Evolutionary conservation across 345 rosid species (phyloP), one percentile per base, ranked within the genome.

Genomic region (Ceriops decandra): DNA sequence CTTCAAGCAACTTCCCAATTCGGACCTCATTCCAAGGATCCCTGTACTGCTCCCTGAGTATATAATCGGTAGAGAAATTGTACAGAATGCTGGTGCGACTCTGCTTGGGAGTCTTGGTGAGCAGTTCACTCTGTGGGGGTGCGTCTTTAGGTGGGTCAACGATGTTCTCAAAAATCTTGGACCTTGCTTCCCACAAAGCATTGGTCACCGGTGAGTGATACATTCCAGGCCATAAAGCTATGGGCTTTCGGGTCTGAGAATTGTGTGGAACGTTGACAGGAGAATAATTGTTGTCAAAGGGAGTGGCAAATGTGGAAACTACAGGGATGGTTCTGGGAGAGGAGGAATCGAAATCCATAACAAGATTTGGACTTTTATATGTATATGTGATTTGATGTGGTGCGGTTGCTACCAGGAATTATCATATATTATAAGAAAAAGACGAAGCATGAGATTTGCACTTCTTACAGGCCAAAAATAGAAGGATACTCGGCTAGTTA

Each of bases 21-120:
- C 97, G 77, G 70, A 91, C 91, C 81, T 91, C 97, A 78, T 89
- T 89, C 93, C 97, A 89, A 21, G 96, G 93, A 83, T 91, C 96
- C 62, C 93, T 76, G 63, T 91, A 91, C 79, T 89, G 96, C 79
- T 91, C 95, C 22, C 97, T 77, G 57, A 89, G 75, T 5, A 84
- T 84, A 71, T 75, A 82, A 72, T 91, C 96, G 68, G 81, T 66
- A 17, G 96, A 91, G 76, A 91, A 87, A 56, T 72, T 78, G 78
- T 89, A 91, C 33, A 79, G 68, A 59, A 91, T 89, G 46, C 78
- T 83, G 22, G 90, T 91, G 31, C 93, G 82, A 82, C 90, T 83
- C 74, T 85, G 91, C 3, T 83, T 79, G 1, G 90, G 96, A 17
- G 88, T 80, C 68, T 74, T 82, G 15, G 84, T 79, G 64, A 83